Conservation (phyloP, 495 filamentous ascomycete species). For the Neurospora sp. region DNA sequence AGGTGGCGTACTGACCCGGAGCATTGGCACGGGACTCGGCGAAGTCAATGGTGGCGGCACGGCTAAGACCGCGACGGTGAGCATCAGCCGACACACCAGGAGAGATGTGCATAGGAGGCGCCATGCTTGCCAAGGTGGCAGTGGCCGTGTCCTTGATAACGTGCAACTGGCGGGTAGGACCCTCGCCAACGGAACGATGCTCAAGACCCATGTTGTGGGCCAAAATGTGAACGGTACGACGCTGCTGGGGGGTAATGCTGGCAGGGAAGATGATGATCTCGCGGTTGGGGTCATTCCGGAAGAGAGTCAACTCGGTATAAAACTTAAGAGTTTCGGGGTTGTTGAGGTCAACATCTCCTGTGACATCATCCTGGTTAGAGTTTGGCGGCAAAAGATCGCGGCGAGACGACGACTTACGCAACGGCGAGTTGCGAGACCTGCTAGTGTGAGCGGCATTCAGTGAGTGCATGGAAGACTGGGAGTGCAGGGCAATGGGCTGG, state of each 20-base stretch:
- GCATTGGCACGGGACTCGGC: constrained; percentile 72
- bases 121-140: constrained; percentile 11
- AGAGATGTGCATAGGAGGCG: constrained; percentile 39
- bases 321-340: constrained; percentile 78
- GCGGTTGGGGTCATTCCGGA: constrained; percentile 66
- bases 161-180: constrained; percentile 77
- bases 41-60: constrained; percentile 97
- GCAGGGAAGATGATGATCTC: constrained; percentile 78
- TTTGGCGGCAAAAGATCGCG: constrained; percentile 18
- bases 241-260: constrained; percentile 68
- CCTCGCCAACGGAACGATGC: constrained; percentile 78
- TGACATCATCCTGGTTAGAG: constrained; percentile 9
- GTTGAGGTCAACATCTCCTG: constrained; percentile 76
- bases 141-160: constrained; percentile 57
- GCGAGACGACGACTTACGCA: constrained; percentile 20
- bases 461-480: constrained; percentile 76
- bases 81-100: constrained; percentile 60
- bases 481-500: constrained; percentile 56
- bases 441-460: constrained; percentile 45
- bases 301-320: constrained; percentile 80
- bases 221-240: constrained; percentile 83
- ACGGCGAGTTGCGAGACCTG: constrained; percentile 26
- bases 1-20: constrained; percentile 56
- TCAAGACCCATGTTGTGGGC: constrained; percentile 90
- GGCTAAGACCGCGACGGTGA: constrained; percentile 71